Base-by-base conservation (phyloP, 352 stramenopile species). In the Pythium insidiosum region DNA sequence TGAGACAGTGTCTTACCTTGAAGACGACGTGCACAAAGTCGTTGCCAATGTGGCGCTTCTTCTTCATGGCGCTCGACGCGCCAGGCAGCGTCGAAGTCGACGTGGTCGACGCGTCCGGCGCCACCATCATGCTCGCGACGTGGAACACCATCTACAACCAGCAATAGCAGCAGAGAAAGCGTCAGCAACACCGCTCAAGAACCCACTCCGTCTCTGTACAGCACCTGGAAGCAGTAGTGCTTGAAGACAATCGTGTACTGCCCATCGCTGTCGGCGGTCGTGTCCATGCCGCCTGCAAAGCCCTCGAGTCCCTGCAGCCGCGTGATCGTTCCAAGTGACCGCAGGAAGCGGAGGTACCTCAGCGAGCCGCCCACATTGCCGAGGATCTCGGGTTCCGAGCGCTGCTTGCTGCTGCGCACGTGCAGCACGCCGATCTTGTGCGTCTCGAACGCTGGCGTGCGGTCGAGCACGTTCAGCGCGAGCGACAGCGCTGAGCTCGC, bases 31-130 rank as follows among this genome's bases (percentile, higher is more conserved):
- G 80, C 2, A 94, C 80, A 46, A 93, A 93, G 40, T 94, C 82
- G 43, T 94, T 94, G 25, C 82, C 82, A 56, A 94, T 87, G 52
- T 93, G 82, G 4, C 82, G 73, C 50, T 94, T 94, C 53, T 94
- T 92, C 60, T 82, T 76, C 68, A 84, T 84, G 5, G 43, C 55
- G 20, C 23, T 38, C 28, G 15, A 13, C 34, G 28, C 28, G 28
- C 9, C 9, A 33, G 9, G 9, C 28, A 15, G 9, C 28, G 28
- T 15, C 15, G 28, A 15, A 33, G 28, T 46, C 45, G 6, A 11
- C 34, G 23, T 37, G 34, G 20, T 25, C 47, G 7, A 4, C 7
- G n/a, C 19, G 21, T 60, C 43, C 0, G 71, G 50, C 11, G 64
- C 55, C n/a, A n/a, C n/a, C 81, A 94, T 94, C 68, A 94, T 86